phyloP scores from a whole-genome alignment of 2,329 filamentous ascomycete species.

The Anthostomella pinea region DNA sequence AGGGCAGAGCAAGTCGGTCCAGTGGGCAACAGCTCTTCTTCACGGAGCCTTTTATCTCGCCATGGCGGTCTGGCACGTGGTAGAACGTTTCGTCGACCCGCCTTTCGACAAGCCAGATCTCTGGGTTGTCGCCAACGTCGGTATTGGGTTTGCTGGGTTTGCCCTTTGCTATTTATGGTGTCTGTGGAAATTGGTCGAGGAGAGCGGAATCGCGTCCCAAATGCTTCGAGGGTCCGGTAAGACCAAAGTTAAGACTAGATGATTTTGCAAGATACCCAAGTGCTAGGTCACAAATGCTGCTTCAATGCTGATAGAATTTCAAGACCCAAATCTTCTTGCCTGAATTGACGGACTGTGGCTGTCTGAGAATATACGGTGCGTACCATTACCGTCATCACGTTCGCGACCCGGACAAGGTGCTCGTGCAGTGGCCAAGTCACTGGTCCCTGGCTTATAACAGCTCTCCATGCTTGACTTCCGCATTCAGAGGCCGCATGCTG shows the following conservation, averaged over 20 bases:
- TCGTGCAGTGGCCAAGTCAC: too few species aligned
- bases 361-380: too few species aligned
- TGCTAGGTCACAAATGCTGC: neutral
- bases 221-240: constrained; percentile 15
- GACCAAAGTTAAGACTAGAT: constrained; percentile 27
- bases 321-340: neutral
- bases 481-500: too few species aligned
- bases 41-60: constrained; percentile 73
- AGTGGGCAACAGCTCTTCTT: constrained; percentile 62
- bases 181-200: constrained; percentile 62
- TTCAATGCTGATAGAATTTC: neutral
- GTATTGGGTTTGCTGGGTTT: constrained; percentile 82
- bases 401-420: too few species aligned
- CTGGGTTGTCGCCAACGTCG: constrained; percentile 90
- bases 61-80: constrained; percentile 80
- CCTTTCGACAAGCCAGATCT: constrained; percentile 82
- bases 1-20: constrained; percentile 42
- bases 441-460: too few species aligned
- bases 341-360: too few species aligned
- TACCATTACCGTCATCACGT: too few species aligned
- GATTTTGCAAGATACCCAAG: constrained; percentile 5
- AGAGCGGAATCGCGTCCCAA: constrained; percentile 53
- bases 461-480: too few species aligned
- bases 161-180: constrained; percentile 90
- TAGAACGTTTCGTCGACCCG: constrained; percentile 65